A percentile compares a stretch with the other conserved stretches of the same genome.
Evolutionary conservation across 345 rosid genomes (phyloP).

Genomic region (Dovyalis caffra): DNA sequence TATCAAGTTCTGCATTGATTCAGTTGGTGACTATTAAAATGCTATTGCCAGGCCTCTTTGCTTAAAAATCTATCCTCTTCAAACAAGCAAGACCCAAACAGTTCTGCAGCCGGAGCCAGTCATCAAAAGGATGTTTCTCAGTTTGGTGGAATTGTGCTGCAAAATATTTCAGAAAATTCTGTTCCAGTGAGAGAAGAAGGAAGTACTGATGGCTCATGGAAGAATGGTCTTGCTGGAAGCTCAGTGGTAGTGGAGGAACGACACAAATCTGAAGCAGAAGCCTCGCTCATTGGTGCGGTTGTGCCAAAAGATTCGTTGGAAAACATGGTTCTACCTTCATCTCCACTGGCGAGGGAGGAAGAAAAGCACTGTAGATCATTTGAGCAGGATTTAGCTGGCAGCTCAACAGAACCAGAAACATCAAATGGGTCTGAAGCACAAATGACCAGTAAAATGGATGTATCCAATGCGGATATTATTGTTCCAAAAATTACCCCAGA

Average conservation of each 20-base stretch:
- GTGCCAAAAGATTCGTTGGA: constrained; percentile 19
- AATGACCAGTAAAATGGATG: constrained; percentile 1
- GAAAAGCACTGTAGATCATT: not conserved
- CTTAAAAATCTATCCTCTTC: constrained; percentile 8
- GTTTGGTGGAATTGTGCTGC: constrained; percentile 2
- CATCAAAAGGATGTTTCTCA: constrained; percentile 15
- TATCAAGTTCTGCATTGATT: not conserved
- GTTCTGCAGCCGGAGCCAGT: not conserved
- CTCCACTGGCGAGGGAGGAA: constrained; percentile 14
- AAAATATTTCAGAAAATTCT: constrained; percentile 7
- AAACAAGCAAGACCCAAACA: not conserved
- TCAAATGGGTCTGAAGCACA: constrained; percentile 1
- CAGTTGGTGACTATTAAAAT: not conserved
- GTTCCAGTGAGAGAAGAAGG: constrained; percentile 9
- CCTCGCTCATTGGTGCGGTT: constrained; percentile 20
- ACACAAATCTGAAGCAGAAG: constrained; percentile 4
- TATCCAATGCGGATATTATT: not conserved
- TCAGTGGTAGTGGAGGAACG: not conserved
- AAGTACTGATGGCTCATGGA: constrained; percentile 5
- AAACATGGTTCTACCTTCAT: constrained; percentile 14
- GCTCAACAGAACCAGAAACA: constrained; percentile 1
- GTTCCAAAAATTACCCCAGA: not conserved
- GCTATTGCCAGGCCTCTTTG: constrained; percentile 7
- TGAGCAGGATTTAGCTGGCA: constrained; percentile 3
- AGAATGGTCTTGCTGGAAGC: not conserved